Evolutionary conservation across 2,329 filamentous ascomycete species (phyloP).

Genomic region (Trichoderma lentiforme): DNA sequence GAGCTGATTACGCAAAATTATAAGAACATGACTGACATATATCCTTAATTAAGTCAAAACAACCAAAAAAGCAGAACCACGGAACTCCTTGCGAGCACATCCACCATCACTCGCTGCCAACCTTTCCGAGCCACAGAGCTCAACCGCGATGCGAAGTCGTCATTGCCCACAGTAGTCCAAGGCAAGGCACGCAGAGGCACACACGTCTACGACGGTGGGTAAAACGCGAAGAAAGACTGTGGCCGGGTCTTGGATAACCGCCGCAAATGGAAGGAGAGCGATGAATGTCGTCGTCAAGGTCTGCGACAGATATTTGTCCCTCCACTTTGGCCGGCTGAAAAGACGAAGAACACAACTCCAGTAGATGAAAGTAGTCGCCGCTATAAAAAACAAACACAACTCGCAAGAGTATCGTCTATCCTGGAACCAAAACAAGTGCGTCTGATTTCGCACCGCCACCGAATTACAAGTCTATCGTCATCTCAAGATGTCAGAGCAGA

Average conservation of each 20-base stretch:
- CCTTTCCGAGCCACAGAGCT: background rate
- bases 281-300: background rate
- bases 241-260: conserved; percentile 4
- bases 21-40: background rate
- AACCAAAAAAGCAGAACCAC: background rate
- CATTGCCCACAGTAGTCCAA: conserved; percentile 32
- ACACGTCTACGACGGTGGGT: conserved; percentile 11
- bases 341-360: conserved; percentile 11
- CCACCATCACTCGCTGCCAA: conserved; percentile 51
- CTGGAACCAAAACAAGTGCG: background rate
- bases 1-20: background rate
- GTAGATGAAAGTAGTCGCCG: conserved; percentile 3
- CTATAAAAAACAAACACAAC: background rate
- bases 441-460: background rate
- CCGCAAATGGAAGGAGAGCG: background rate
- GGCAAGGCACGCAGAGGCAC: conserved; percentile 4
- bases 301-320: conserved; percentile 5
- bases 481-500: background rate
- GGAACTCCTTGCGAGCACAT: conserved; percentile 52
- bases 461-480: conserved; percentile 6
- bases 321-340: conserved; percentile 12
- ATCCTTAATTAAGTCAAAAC: background rate
- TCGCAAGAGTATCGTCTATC: conserved; percentile 3
- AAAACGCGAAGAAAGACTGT: conserved; percentile 14
- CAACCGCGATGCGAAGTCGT: background rate